These are phyloP conservation scores for Daldinia eschscholtzii DNA, from an alignment of 2,329 filamentous ascomycete genomes.

Conservation along the genomic window DNA sequence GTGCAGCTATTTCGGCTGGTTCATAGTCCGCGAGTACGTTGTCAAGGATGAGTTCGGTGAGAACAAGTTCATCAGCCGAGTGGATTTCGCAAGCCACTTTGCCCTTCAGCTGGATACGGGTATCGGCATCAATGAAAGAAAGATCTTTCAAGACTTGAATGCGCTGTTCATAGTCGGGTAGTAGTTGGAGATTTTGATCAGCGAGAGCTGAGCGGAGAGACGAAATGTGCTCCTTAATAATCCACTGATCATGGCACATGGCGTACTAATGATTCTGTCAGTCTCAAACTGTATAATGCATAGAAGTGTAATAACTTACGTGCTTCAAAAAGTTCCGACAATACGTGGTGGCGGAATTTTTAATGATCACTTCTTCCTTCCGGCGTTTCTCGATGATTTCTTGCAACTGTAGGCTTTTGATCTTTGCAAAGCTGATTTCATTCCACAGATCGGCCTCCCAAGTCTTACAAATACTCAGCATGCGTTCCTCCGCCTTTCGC, in stretches of 20 bases:
- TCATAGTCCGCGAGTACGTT: conserved; percentile 97
- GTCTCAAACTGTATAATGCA: background rate
- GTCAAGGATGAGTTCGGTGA: conserved; percentile 95
- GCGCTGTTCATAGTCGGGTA: conserved; percentile 96
- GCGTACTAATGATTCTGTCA: conserved; percentile 76
- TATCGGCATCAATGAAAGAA: conserved; percentile 88
- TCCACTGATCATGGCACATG: conserved; percentile 97
- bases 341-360: conserved; percentile 72
- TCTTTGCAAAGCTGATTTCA: conserved; percentile 83
- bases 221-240: conserved; percentile 92
- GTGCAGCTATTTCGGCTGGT: conserved; percentile 93
- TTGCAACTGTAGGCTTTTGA: conserved; percentile 85
- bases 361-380: conserved; percentile 72
- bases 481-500: conserved; percentile 72
- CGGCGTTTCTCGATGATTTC: conserved; percentile 81
- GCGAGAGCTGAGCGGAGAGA: conserved; percentile 90
- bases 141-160: conserved; percentile 92
- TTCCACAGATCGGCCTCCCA: conserved; percentile 85
- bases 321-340: conserved; percentile 90
- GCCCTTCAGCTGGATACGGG: conserved; percentile 93
- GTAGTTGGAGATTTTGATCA: conserved; percentile 93
- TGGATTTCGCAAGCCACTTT: conserved; percentile 99
- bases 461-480: conserved; percentile 75
- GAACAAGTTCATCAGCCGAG: conserved; percentile 93
- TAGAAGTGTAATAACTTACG: conserved; percentile 65